Evolutionary conservation across 1,139 yeast species (phyloP), one percentile per base, ranked within the genome.

Genomic region (Debaryomyces sp.): DNA sequence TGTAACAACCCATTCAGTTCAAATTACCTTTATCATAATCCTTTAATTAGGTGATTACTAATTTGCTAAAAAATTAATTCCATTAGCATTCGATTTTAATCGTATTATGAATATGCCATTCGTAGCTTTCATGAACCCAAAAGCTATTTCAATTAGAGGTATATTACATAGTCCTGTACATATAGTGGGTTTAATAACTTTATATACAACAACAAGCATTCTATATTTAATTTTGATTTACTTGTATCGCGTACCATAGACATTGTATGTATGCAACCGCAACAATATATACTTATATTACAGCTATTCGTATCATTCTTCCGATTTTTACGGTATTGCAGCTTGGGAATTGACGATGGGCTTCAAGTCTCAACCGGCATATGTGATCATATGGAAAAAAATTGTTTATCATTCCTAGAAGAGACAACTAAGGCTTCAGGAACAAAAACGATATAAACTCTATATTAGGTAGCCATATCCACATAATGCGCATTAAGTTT

Each of bases 111-210:
- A 30, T 30, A 13, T 2, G 15, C 4, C 15, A n/a, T 29, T 29
- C 29, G 39, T 15, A 13, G 26, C 17, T 18, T 22, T 33, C 36
- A 26, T 42, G 13, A 27, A 42, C 36, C 23, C 24, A 1, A 41
- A 26, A 22, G 35, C 24, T 10, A 18, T 5, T 12, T 13, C 33
- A 12, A 18, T 18, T 18, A n/a, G 29, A 12, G 9, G 26, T 9
- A 12, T 12, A 12, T 21, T 10, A 35, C 24, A 45, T 40, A 34
- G n/a, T 39, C 43, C 26, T 42, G 40, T 46, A 46, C 38, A 35
- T 43, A 43, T 43, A 43, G 9, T 18, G 41, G 30, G 41, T 37
- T 37, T 37, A 23, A 15, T 23, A n/a, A 18, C 12, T 18, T 22
- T 26, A 23, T 37, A 24, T 37, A 37, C 15, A n/a, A 26, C 21